A percentile compares a stretch with the other conserved stretches of the same genome.
phyloP scores from a whole-genome alignment of 306 rosid genomes.

The Luffa aegyptiaca region DNA sequence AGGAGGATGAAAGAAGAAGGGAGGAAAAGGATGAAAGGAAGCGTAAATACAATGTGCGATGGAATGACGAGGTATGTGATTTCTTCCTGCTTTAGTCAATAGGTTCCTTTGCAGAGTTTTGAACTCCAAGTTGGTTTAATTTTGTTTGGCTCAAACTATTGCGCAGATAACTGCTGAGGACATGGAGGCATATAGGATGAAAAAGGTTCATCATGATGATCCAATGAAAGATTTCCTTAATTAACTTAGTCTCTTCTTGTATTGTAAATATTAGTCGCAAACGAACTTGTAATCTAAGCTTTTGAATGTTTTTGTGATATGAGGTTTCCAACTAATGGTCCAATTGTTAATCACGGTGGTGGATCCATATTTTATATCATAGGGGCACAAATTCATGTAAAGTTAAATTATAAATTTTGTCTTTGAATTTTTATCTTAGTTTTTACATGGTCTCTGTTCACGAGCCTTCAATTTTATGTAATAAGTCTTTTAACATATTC shows the following conservation, averaged over 20 bases:
- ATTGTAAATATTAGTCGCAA: neutral
- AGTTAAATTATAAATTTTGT: no score
- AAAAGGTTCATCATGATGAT: constrained; percentile 40
- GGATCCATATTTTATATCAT: no score
- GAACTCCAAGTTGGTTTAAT: neutral
- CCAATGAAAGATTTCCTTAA: constrained; percentile 37
- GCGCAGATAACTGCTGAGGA: constrained; percentile 38
- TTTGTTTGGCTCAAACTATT: neutral
- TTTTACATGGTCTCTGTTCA: no score
- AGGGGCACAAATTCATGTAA: no score
- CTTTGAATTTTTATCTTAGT: no score
- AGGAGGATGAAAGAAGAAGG: constrained; percentile 47
- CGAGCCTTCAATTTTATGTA: no score
- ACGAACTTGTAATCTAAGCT: neutral
- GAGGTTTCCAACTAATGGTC: neutral
- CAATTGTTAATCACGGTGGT: no score
- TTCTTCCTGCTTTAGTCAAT: neutral
- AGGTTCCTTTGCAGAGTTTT: neutral
- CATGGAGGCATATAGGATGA: constrained; percentile 43
- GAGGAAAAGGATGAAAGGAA: constrained; percentile 64
- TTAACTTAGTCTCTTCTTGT: neutral
- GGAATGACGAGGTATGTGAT: constrained; percentile 37
- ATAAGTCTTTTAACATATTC: no score
- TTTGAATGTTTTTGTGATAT: neutral
- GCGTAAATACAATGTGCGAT: constrained; percentile 40